A percentile compares a stretch with the other conserved stretches of the same genome.
These are phyloP conservation scores for Solanum microdontum DNA, from an alignment of 257 asterid genomes.

Conservation along the genomic window DNA sequence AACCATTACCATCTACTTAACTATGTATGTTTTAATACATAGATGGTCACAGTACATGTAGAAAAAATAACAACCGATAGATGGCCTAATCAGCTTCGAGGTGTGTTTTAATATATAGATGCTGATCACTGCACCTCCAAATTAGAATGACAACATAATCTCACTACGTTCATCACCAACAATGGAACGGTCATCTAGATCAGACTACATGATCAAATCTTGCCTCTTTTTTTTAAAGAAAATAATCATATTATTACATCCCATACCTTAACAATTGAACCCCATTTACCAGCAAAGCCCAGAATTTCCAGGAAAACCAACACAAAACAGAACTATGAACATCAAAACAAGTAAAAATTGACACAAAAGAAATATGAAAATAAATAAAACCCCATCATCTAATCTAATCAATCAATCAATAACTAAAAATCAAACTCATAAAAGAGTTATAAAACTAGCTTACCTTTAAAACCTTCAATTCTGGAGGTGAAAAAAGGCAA, in stretches of 20 bases:
- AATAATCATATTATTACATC: not conserved
- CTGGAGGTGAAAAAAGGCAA: conserved; percentile 30
- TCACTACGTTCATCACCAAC: not conserved
- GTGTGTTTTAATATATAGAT: not conserved
- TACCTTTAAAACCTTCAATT: conserved; percentile 40
- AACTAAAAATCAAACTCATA: not conserved
- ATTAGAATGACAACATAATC: not conserved
- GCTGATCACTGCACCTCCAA: not conserved
- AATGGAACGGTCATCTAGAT: not conserved
- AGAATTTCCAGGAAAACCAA: not conserved
- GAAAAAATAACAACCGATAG: not conserved
- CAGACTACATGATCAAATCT: not conserved
- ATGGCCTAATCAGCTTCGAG: not conserved
- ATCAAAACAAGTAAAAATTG: not conserved
- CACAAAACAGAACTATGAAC: not conserved
- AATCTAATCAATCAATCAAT: not conserved
- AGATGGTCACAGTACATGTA: not conserved
- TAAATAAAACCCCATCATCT: not conserved
- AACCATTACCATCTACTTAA: not conserved
- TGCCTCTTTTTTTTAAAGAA: not conserved
- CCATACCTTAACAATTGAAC: not conserved
- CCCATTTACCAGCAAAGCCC: not conserved
- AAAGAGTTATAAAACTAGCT: not conserved
- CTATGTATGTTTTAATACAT: not conserved
- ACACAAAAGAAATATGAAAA: not conserved